A percentile compares a stretch with the other conserved stretches of the same genome.
These are phyloP conservation scores for Whalleya microplaca DNA, from an alignment of 2,329 filamentous ascomycete genomes.

Conservation along the genomic window DNA sequence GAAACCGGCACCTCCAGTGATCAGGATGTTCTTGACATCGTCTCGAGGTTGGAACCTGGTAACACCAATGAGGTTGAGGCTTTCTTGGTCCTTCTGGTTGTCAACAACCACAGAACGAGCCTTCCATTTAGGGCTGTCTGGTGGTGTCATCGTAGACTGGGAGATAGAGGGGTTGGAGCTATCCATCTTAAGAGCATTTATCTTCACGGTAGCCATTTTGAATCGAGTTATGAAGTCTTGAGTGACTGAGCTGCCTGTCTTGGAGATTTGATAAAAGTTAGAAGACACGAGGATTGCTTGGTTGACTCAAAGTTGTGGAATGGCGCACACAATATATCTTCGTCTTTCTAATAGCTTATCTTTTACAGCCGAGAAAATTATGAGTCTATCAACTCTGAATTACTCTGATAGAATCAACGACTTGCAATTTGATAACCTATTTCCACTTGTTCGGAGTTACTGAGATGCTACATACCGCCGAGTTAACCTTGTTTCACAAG, in stretches of 20 bases:
- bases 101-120: background rate
- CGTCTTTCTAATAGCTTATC: background rate
- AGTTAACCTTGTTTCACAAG: background rate
- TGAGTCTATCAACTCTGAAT: background rate
- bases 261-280: background rate
- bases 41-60: background rate
- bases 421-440: background rate
- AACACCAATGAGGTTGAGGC: background rate
- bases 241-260: background rate
- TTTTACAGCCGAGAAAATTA: background rate
- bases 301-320: background rate
- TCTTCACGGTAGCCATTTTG: background rate
- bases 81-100: background rate
- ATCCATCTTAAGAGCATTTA: background rate
- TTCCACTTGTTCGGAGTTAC: background rate
- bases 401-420: background rate
- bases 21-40: slow-evolving; percentile 1
- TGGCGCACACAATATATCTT: background rate
- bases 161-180: background rate
- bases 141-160: background rate
- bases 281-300: background rate
- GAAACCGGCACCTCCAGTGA: background rate
- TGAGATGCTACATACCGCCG: background rate
- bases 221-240: background rate
- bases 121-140: background rate